phyloP scores from a whole-genome alignment of 345 rosid species.

The Trapa bicornis region DNA sequence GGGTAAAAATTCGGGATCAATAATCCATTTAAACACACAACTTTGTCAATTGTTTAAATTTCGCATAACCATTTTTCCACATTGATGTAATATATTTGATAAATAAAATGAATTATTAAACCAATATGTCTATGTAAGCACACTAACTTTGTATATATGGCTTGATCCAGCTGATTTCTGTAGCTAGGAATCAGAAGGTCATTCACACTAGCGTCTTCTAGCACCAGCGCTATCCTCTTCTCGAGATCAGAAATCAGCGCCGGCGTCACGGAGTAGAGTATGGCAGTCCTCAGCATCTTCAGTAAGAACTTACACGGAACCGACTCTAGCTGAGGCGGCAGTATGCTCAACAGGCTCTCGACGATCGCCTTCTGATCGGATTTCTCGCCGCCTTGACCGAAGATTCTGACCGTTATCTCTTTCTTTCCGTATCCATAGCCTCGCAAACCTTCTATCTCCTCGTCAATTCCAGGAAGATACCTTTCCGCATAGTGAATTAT shows the following conservation, averaged over 20 bases:
- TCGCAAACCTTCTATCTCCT: constrained; percentile 43
- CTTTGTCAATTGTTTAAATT: too few relatives aligned
- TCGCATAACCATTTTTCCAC: too few relatives aligned
- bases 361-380: constrained; percentile 38
- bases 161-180: constrained; percentile 36
- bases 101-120: too few relatives aligned
- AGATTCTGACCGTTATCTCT: constrained; percentile 47
- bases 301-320: constrained; percentile 57
- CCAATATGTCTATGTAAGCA: not conserved
- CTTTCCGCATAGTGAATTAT: constrained; percentile 52
- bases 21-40: too few relatives aligned
- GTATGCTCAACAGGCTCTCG: constrained; percentile 61
- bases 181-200: constrained; percentile 75
- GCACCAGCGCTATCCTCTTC: constrained; percentile 44
- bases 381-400: constrained; percentile 18
- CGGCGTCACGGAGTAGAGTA: constrained; percentile 54
- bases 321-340: constrained; percentile 51
- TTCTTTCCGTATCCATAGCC: constrained; percentile 48
- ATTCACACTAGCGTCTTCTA: constrained; percentile 54
- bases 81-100: too few relatives aligned
- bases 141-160: constrained; percentile 33
- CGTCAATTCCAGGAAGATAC: constrained; percentile 40
- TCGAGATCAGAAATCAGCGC: constrained; percentile 74
- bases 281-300: constrained; percentile 62
- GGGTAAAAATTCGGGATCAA: too few relatives aligned